Evolutionary conservation across 371 early-diverging fungal genomes (phyloP).

Genomic region (Batkoa obscura): DNA sequence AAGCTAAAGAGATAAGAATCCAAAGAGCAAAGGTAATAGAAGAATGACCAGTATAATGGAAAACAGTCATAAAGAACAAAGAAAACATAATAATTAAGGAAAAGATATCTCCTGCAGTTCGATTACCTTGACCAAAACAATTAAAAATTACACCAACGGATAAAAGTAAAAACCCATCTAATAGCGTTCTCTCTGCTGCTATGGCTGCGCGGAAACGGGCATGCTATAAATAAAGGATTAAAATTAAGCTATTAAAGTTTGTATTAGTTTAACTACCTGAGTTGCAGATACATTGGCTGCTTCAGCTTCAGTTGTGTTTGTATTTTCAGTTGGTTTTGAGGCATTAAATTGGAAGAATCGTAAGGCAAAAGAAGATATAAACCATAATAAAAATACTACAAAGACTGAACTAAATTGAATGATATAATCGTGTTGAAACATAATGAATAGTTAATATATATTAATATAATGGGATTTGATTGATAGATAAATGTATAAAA

Average conservation of each 20-base stretch:
- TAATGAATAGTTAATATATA: not conserved
- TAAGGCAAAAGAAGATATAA: not conserved
- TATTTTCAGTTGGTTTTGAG: not conserved
- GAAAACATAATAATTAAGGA: not conserved
- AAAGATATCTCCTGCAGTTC: conserved; percentile 2
- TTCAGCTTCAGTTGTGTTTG: not conserved
- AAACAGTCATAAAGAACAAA: not conserved
- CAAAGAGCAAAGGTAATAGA: not conserved
- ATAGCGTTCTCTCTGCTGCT: conserved; percentile 1
- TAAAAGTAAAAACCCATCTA: conserved; percentile 1
- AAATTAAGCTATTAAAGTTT: not conserved
- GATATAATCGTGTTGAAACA: not conserved
- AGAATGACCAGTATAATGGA: not conserved
- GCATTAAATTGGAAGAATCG: not conserved
- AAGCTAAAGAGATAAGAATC: not conserved
- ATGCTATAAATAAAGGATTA: not conserved
- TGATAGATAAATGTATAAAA: no score
- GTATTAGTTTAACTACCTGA: not conserved
- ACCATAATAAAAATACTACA: conserved; percentile 2
- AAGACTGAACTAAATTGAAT: not conserved
- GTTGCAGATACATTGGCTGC: not conserved
- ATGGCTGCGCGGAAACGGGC: not conserved
- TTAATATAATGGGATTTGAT: no score
- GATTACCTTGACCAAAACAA: not conserved
- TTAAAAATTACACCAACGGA: not conserved